These are phyloP conservation scores for Ustilago trichophora DNA, from an alignment of 1,284 basidiomycete species.

Conservation along the genomic window DNA sequence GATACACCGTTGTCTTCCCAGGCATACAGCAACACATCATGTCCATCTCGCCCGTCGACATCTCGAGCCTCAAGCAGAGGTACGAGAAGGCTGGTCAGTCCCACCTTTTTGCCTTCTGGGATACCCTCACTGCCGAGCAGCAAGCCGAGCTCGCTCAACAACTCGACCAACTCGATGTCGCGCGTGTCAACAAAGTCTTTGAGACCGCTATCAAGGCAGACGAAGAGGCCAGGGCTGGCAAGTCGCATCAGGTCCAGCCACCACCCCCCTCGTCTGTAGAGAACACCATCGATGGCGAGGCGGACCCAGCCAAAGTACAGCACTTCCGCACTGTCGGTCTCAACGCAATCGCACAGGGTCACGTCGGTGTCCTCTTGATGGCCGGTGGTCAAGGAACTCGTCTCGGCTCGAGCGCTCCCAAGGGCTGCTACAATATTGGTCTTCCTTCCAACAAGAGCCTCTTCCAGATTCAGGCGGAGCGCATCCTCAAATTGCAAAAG, in stretches of 20 bases:
- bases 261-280: constrained; percentile 51
- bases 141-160: constrained; percentile 77
- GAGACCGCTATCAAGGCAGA: constrained; percentile 79
- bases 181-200: constrained; percentile 90
- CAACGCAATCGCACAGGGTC: constrained; percentile 79
- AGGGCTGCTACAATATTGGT: constrained; percentile 97
- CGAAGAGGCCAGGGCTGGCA: constrained; percentile 69
- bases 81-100: constrained; percentile 79
- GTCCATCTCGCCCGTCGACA: constrained; percentile 33
- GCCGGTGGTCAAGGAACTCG: constrained; percentile 97
- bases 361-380: constrained; percentile 93
- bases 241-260: constrained; percentile 64
- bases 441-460: constrained; percentile 90
- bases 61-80: constrained; percentile 34
- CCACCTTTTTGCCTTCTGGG: constrained; percentile 89
- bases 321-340: constrained; percentile 76
- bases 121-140: constrained; percentile 75
- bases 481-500: constrained; percentile 82
- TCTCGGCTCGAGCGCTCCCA: constrained; percentile 88
- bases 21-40: constrained; percentile 13
- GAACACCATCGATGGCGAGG: constrained; percentile 53
- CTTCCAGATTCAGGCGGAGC: constrained; percentile 96
- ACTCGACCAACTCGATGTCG: constrained; percentile 83
- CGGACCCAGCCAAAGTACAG: constrained; percentile 67
- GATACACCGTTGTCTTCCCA: too few species aligned